Conservation (phyloP, 495 filamentous ascomycete genomes). For the Talaromyces ruber region DNA sequence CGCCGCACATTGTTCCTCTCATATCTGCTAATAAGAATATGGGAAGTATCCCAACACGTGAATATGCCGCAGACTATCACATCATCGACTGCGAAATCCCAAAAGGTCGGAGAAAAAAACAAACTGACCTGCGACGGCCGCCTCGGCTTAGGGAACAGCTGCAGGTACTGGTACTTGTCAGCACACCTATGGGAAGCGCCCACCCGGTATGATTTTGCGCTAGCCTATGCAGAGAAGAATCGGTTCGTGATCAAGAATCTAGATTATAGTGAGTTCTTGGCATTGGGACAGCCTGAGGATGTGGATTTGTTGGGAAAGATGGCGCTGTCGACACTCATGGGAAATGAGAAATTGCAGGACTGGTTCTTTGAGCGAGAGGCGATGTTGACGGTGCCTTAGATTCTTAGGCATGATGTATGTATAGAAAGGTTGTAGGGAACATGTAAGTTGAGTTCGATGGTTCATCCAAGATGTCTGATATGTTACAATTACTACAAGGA, state of each 20-base stretch:
- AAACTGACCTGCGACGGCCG: constrained; percentile 22
- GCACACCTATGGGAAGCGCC: constrained; percentile 38
- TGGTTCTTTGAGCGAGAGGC: constrained; percentile 27
- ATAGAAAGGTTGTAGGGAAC: not conserved
- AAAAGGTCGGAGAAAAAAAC: not conserved
- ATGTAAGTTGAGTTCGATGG: no score
- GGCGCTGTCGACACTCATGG: constrained; percentile 30
- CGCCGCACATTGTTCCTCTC: constrained; percentile 35
- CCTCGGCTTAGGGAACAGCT: constrained; percentile 25
- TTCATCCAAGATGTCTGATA: no score
- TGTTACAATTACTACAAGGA: not conserved
- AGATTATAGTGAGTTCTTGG: constrained; percentile 24
- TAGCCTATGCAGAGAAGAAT: constrained; percentile 35
- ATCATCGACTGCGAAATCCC: not conserved
- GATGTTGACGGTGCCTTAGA: not conserved
- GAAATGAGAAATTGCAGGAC: constrained; percentile 30
- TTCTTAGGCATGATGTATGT: not conserved
- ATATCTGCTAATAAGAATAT: constrained; percentile 29
- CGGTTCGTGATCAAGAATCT: constrained; percentile 33
- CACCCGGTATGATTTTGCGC: constrained; percentile 34
- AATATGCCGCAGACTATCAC: not conserved
- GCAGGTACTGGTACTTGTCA: constrained; percentile 37
- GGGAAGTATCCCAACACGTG: constrained; percentile 22
- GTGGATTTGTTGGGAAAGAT: constrained; percentile 41
- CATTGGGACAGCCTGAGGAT: constrained; percentile 29